Base-by-base conservation (phyloP, 2,329 filamentous ascomycete genomes). In the Sarocladiaceae sp. region DNA sequence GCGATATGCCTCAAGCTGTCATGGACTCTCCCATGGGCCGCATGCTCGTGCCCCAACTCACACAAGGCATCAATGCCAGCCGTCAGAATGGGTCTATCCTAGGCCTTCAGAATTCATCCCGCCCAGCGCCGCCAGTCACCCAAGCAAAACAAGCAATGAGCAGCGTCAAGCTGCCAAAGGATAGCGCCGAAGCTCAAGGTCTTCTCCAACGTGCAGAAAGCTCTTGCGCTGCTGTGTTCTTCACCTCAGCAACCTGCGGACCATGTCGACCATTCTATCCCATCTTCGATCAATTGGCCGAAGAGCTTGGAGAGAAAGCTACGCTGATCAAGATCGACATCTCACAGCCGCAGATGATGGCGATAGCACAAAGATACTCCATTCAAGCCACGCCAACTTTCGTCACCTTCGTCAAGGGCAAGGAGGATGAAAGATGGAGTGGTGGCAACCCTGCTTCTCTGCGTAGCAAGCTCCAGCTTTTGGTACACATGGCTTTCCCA, bases 261-360 rank as follows among this genome's bases (percentile, higher is more conserved):
- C 91, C 92, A 0, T 97, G 93, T 77, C 93, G 88, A 66, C 71
- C 83, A 15, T 78, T 93, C 2, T 95, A 96, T 61, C 90, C 92
- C 1, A 70, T 86, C 1, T 97, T 90, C 61, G 87, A 95, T 55
- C 77, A 89, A 57, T 75, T 97, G 1, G 91, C 92, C 2, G 81
- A 79, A 23, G 87, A 95, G 64, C 77, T 85, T 25, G 85, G 80
- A 1, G 71, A 79, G 28, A 85, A 85, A 59, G 85, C 83, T 3
- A 72, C 82, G 0, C 79, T 97, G 46, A 84, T 97, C 70, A 94
- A 95, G 64, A 83, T 95, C 12, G 92, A 97, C 63, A 83, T 90
- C 46, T 84, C 83, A 15, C 72, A 77, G 12, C 84, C 83, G 13
- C 72, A 78, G 17, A 84, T 86, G 2, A 79, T 77, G 52, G 81